Conservation (phyloP, 805 yeast genomes). For the Teunomyces cretensis region DNA sequence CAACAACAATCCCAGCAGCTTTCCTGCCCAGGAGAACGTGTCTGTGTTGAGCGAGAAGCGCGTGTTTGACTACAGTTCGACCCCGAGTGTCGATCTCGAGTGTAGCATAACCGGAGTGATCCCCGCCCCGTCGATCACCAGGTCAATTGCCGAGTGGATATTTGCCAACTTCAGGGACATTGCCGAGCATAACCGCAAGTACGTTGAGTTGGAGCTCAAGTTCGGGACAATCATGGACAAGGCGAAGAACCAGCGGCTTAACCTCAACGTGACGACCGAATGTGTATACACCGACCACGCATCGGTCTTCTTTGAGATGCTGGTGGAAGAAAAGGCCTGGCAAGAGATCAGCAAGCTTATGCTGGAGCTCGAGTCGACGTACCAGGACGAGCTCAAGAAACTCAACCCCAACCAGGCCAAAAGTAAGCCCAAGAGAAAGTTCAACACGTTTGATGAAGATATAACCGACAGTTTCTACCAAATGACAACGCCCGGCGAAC, state of each 20-base stretch:
- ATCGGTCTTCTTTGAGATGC: constrained; percentile 61
- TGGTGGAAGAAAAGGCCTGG: constrained; percentile 62
- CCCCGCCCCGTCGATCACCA: constrained; percentile 77
- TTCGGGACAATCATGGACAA: constrained; percentile 71
- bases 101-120: constrained; percentile 69
- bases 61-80: constrained; percentile 31
- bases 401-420: constrained; percentile 7
- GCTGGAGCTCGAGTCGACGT: constrained; percentile 51
- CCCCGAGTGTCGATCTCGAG: constrained; percentile 38
- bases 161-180: constrained; percentile 76
- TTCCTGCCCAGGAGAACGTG: no score
- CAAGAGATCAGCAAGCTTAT: constrained; percentile 55
- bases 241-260: constrained; percentile 58
- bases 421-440: constrained; percentile 46
- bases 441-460: constrained; percentile 60
- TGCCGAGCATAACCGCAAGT: constrained; percentile 50
- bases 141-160: constrained; percentile 85
- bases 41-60: constrained; percentile 10
- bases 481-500: constrained; percentile 61
- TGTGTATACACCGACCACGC: constrained; percentile 56
- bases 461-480: constrained; percentile 63
- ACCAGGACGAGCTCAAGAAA: constrained; percentile 41
- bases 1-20: background rate
- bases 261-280: constrained; percentile 68
- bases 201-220: constrained; percentile 71